Conservation (phyloP, 352 stramenopile species). For the Phytophthora citrophthora region DNA sequence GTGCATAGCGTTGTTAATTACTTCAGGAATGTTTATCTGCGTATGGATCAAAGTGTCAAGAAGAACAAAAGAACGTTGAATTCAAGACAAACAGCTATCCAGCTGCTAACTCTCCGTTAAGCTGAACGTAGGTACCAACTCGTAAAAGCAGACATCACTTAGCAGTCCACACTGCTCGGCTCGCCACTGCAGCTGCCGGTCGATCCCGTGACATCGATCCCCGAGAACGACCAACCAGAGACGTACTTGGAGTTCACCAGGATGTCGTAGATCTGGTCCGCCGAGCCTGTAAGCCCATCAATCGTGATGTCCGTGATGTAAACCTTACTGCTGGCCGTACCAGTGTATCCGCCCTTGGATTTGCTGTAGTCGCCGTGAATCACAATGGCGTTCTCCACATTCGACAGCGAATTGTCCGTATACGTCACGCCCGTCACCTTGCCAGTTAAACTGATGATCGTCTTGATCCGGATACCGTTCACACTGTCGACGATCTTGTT, state of each 20-base stretch:
- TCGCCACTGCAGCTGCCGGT: slow-evolving; percentile 27
- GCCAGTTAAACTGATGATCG: neutral
- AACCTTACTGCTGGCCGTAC: neutral
- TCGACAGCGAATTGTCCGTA: neutral
- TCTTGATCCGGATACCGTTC: neutral
- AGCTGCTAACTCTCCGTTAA: too few relatives aligned
- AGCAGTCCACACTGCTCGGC: slow-evolving; percentile 27
- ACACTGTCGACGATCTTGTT: slow-evolving; percentile 1
- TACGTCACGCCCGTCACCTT: neutral
- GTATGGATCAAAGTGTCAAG: too few relatives aligned
- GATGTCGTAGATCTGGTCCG: slow-evolving; percentile 30
- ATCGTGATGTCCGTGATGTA: slow-evolving; percentile 6
- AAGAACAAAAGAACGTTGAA: too few relatives aligned
- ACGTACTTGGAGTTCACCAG: slow-evolving; percentile 28
- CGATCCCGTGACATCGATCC: neutral
- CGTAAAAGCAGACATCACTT: neutral
- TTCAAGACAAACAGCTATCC: too few relatives aligned
- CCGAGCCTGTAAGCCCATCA: slow-evolving; percentile 24
- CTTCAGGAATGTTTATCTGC: too few relatives aligned
- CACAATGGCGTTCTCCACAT: neutral
- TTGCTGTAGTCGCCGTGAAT: slow-evolving; percentile 4
- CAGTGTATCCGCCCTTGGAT: neutral
- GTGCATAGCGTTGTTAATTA: too few relatives aligned
- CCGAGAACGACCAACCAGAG: neutral
- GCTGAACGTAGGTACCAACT: too few relatives aligned